These are phyloP conservation scores for Zea luxurians DNA, from an alignment of 176 grass and related monocot species.

Conservation along the genomic window DNA sequence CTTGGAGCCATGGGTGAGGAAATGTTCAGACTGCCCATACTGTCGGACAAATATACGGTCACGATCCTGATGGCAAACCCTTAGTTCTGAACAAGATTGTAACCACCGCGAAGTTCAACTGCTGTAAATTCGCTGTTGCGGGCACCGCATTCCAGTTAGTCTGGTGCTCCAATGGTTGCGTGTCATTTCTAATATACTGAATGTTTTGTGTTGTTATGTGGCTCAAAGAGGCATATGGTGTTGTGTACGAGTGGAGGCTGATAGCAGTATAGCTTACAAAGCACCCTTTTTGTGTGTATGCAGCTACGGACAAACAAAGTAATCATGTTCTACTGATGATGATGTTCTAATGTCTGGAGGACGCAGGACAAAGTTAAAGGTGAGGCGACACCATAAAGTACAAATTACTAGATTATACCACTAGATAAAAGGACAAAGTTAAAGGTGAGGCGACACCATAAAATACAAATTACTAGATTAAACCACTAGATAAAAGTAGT, in stretches of 20 bases:
- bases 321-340: no score
- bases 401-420: no score
- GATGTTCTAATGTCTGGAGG: no score
- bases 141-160: background rate
- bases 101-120: constrained; percentile 7
- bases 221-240: background rate
- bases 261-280: no score
- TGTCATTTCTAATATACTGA: background rate
- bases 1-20: constrained; percentile 74
- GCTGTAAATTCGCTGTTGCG: constrained; percentile 12
- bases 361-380: no score
- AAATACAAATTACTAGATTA: no score
- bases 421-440: no score
- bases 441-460: no score
- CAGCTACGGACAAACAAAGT: no score
- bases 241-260: background rate
- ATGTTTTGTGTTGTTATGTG: constrained; percentile 3
- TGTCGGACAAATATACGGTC: constrained; percentile 67
- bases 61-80: constrained; percentile 8
- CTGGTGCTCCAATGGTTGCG: background rate
- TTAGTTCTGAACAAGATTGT: constrained; percentile 25
- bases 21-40: constrained; percentile 89
- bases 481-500: no score
- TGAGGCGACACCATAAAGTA: no score
- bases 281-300: no score